A percentile compares a stretch with the other conserved stretches of the same genome.
Evolutionary conservation across 805 yeast species (phyloP).

Genomic region (Starmerella geochares): DNA sequence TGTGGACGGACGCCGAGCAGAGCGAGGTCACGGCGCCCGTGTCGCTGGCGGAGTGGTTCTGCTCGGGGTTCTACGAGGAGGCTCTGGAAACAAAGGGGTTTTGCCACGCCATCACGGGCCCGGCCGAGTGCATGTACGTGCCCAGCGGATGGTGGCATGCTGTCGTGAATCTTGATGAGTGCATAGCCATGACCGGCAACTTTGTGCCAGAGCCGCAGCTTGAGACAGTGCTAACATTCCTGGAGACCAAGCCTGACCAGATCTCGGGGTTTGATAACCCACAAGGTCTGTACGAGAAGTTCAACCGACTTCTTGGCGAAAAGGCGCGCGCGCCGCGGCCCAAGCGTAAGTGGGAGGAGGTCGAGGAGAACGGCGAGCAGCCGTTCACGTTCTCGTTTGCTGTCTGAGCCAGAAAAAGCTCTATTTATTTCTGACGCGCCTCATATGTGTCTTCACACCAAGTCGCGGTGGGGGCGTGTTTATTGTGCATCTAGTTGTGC

Average conservation of each 20-base stretch:
- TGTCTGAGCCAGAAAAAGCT: background rate
- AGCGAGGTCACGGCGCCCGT: constrained; percentile 85
- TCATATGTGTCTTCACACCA: too few relatives aligned
- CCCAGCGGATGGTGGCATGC: constrained; percentile 98
- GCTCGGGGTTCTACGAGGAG: constrained; percentile 71
- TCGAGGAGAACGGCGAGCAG: background rate
- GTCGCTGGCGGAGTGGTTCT: constrained; percentile 88
- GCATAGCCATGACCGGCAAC: constrained; percentile 77
- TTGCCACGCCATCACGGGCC: constrained; percentile 60
- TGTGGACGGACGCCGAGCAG: constrained; percentile 61
- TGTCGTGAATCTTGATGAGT: constrained; percentile 65
- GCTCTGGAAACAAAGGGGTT: constrained; percentile 40
- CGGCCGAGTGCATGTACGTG: constrained; percentile 78
- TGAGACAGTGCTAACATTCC: constrained; percentile 52
- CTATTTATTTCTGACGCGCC: background rate
- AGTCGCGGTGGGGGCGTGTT: too few relatives aligned
- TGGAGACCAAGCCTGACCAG: constrained; percentile 57
- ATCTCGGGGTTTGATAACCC: constrained; percentile 56
- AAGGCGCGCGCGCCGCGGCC: constrained; percentile 32
- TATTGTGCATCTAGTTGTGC: too few relatives aligned
- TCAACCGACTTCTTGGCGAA: constrained; percentile 42
- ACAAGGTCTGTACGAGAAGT: constrained; percentile 55
- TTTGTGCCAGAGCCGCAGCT: constrained; percentile 61
- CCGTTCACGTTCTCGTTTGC: constrained; percentile 20
- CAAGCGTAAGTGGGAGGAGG: constrained; percentile 11